Percentiles rank a stretch among this genome's conserved stretches.
phyloP scores from a whole-genome alignment of 2,329 filamentous ascomycete genomes.

The Lachnellula hyalina region DNA sequence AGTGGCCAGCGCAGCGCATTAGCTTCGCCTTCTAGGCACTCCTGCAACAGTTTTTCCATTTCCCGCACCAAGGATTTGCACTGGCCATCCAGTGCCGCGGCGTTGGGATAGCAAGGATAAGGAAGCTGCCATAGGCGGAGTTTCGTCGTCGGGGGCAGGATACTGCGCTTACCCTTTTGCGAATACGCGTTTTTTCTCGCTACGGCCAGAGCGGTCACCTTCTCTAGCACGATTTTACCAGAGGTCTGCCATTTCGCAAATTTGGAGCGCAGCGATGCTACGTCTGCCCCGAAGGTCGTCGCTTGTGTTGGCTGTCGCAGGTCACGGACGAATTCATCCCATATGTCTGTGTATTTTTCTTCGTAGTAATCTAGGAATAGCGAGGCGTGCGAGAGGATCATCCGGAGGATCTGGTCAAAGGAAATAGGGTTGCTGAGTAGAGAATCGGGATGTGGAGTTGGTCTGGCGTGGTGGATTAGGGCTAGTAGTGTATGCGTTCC shows the following conservation, averaged over 20 bases:
- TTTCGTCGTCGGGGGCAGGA: slow-evolving; percentile 5
- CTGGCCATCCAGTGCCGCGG: neutral
- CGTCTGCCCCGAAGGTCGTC: neutral
- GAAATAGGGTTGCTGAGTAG: slow-evolving; percentile 4
- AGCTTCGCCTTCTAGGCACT: neutral
- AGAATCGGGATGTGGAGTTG: neutral
- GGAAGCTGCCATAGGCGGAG: slow-evolving; percentile 11
- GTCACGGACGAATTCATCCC: slow-evolving; percentile 5
- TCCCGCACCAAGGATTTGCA: slow-evolving; percentile 5
- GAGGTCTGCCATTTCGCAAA: slow-evolving; percentile 3
- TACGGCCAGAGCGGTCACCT: neutral
- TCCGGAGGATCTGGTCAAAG: slow-evolving; percentile 2
- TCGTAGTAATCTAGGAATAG: slow-evolving; percentile 11
- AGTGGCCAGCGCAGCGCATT: slow-evolving; percentile 9
- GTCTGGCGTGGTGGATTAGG: slow-evolving; percentile 2
- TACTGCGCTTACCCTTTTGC: neutral
- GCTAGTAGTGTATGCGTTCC: slow-evolving; percentile 3
- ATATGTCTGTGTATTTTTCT: slow-evolving; percentile 1
- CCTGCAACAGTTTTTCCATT: slow-evolving; percentile 1
- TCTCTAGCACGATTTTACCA: slow-evolving; percentile 7
- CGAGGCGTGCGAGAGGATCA: slow-evolving; percentile 7
- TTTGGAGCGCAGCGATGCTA: neutral
- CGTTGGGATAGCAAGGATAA: slow-evolving; percentile 4
- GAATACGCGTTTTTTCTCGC: neutral
- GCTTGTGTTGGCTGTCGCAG: slow-evolving; percentile 4